Evolutionary conservation across 805 yeast species (phyloP).

Genomic region (Kregervanrija delftensis): DNA sequence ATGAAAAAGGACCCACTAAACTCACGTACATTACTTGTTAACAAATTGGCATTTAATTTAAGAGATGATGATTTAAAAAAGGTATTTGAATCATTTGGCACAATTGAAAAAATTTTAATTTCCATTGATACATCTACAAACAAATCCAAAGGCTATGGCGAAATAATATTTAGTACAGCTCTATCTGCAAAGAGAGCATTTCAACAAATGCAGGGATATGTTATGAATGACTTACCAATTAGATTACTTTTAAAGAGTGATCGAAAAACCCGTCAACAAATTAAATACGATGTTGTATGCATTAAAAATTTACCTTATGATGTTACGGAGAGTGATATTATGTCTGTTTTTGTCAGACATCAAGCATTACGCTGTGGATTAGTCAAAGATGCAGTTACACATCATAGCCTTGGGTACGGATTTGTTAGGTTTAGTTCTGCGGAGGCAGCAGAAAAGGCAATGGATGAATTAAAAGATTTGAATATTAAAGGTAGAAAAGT

Average conservation of each 20-base stretch:
- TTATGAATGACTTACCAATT: constrained; percentile 23
- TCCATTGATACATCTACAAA: constrained; percentile 11
- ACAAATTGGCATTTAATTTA: constrained; percentile 18
- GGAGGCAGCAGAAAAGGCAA: constrained; percentile 40
- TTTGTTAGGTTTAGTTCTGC: constrained; percentile 48
- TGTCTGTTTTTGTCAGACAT: constrained; percentile 19
- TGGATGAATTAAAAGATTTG: constrained; percentile 34
- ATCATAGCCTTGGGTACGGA: constrained; percentile 44
- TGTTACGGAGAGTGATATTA: constrained; percentile 19
- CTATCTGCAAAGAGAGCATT: constrained; percentile 19
- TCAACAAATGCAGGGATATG: constrained; percentile 27
- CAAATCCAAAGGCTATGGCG: constrained; percentile 21
- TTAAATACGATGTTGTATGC: constrained; percentile 19
- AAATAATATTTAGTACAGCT: constrained; percentile 16
- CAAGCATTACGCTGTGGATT: constrained; percentile 25
- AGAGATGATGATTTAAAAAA: constrained; percentile 17
- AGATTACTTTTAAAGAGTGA: constrained; percentile 14
- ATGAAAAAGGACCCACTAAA: too few relatives aligned
- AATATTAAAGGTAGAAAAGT: constrained; percentile 41
- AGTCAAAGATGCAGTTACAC: constrained; percentile 22
- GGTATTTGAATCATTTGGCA: constrained; percentile 23
- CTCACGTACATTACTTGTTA: constrained; percentile 13
- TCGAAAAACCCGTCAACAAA: constrained; percentile 1
- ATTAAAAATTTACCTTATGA: constrained; percentile 24
- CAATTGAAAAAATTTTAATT: constrained; percentile 12